Base-by-base conservation (phyloP, 2,329 filamentous ascomycete genomes). In the Dactylonectria estremocensis region DNA sequence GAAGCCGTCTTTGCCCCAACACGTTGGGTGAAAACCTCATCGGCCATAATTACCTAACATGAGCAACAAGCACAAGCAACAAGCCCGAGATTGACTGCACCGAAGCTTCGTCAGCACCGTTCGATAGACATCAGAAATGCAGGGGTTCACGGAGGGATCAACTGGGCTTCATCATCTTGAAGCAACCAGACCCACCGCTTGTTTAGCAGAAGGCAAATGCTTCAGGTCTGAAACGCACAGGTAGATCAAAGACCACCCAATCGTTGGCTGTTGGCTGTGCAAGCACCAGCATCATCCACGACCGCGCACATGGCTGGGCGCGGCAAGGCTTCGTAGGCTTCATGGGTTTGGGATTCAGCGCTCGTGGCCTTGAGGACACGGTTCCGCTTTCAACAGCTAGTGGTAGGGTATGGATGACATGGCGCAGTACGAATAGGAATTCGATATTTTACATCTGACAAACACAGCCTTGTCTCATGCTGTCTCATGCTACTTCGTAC, bases 201-300 rank as follows among this genome's bases (percentile, higher is more conserved):
- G 67, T 52, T 72, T 72, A 52, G 57, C 62, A 63, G 58, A 69
- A 55, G 52, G 65, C 52, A 68, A 40, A 58, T 69, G 67, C 65
- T 60, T 73, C 66, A 63, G 56, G 56, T 76, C 71, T 75, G 74
- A 76, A 76, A 76, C 74, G 58, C 35, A 68, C 59, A 58, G 57
- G 64, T 63, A 71, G 72, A 76, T 76, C 71, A 69, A 68, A 28
- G 67, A 74, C 74, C 72, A 67, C 65, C 72, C 64, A 66, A 48
- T 59, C 66, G 63, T 61, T 72, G 69, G 56, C 43, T 55, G 65
- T 48, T 72, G 69, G 56, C 43, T 57, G 65, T 48, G 48, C 59
- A 40, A 62, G 62, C 58, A 63, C 57, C 43, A 61, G 49, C 52
- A 31, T 64, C 60, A 55, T 20, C 31, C 4, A 28, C 24, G 24